Conservation (phyloP, 371 early-diverging fungal genomes). For the Rhizopus stolonifer region DNA sequence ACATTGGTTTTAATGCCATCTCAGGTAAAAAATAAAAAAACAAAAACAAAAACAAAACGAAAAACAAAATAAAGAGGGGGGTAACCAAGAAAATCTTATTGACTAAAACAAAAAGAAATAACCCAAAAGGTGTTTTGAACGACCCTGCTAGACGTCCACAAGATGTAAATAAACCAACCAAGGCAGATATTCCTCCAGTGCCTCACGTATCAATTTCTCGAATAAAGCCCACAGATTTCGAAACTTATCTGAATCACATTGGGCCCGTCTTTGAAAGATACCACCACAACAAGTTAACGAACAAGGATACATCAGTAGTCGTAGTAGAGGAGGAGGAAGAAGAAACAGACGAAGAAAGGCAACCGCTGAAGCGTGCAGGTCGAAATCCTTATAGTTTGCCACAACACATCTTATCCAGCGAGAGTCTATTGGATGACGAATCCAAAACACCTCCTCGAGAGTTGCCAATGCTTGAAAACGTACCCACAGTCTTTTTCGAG, state of each 20-base stretch:
- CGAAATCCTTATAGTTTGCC: conserved; percentile 68
- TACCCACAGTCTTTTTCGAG: conserved; percentile 87
- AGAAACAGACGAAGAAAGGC: conserved; percentile 2
- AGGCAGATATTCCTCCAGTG: conserved; percentile 69
- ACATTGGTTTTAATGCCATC: conserved; percentile 65
- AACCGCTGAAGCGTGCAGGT: conserved; percentile 31
- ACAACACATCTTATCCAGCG: conserved; percentile 40
- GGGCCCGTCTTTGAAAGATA: conserved; percentile 64
- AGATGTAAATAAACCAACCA: conserved; percentile 45
- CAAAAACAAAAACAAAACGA: neutral
- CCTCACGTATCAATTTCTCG: conserved; percentile 63
- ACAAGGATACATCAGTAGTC: conserved; percentile 9
- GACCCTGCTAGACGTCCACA: conserved; percentile 56
- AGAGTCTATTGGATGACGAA: conserved; percentile 42
- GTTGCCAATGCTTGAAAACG: conserved; percentile 70
- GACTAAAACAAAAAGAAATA: neutral
- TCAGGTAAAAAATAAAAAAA: no score
- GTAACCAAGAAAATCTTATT: neutral
- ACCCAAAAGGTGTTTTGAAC: conserved; percentile 53
- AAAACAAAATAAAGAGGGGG: neutral
- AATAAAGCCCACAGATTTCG: conserved; percentile 65
- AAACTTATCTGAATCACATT: conserved; percentile 62
- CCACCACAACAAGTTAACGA: conserved; percentile 45
- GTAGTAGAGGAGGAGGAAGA: conserved; percentile 2
- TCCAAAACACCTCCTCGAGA: conserved; percentile 35